Base-by-base conservation (phyloP, 345 rosid genomes). In the Euphorbia lathyris region DNA sequence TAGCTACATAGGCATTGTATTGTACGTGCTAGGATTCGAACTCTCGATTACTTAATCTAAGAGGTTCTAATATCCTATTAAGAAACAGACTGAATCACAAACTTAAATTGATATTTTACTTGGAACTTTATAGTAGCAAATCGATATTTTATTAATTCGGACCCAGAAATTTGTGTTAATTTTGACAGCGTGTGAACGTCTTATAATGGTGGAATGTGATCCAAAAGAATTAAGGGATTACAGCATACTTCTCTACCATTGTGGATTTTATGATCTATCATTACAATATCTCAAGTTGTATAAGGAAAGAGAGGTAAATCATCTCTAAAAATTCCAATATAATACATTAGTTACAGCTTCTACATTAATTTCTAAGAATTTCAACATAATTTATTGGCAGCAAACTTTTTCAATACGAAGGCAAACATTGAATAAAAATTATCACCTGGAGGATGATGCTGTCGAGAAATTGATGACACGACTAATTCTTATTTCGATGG, bases 231-330 rank as follows among this genome's bases (percentile, higher is more conserved):
- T 82, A 71, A 82, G 93, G 71, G 93, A 88, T 77, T 86, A 86
- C 76, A 80, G 89, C 77, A 71, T 82, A 67, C 89, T 88, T 74
- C 86, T 88, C 13, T 86, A 88, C 69, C 93, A 88, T 51, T 86
- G 90, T 23, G 89, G 89, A 57, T 77, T 85, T 12, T 86, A 82
- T 83, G 77, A 67, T 3, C 86, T 72, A 62, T 78, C 93, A 6
- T 77, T 83, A 64, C 76, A 77, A 30, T 83, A 78, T 76, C 79
- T 88, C 43, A 79, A 74, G 67, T 27, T 75, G 65, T 85, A 84
- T 65, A 65, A 63, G 36, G 80, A 83, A n/a, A 56, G 73, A 26
- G 82, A 82, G 88, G 90, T 88, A 73, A 29, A 51, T 40, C 5
- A 45, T 58, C 51, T 55, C 40, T 30, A 20, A 3, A 9, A 36